A percentile compares a stretch with the other conserved stretches of the same genome.
phyloP scores from a whole-genome alignment of 805 yeast species.

The Saturnispora silvae region DNA sequence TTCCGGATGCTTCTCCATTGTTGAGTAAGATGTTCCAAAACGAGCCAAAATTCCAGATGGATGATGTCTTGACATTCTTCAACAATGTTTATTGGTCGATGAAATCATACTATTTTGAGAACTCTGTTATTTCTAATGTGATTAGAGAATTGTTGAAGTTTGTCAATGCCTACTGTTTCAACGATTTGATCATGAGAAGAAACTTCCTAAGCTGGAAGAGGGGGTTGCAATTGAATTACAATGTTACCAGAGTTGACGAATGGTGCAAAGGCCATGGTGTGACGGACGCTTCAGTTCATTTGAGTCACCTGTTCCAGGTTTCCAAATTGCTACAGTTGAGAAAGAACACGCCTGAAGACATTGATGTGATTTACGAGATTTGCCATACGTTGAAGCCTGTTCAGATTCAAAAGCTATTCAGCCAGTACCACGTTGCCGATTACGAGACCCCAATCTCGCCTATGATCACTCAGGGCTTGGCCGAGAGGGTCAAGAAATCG shows the following conservation, averaged over 20 bases:
- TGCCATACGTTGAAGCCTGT: slow-evolving; percentile 89
- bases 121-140: slow-evolving; percentile 73
- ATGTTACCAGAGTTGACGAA: slow-evolving; percentile 92
- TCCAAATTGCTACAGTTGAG: slow-evolving; percentile 87
- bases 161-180: slow-evolving; percentile 89
- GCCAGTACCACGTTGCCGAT: slow-evolving; percentile 85
- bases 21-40: slow-evolving; percentile 72
- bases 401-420: slow-evolving; percentile 87
- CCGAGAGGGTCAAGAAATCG: slow-evolving; percentile 59
- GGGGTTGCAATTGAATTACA: slow-evolving; percentile 91
- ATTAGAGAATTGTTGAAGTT: slow-evolving; percentile 72
- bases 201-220: slow-evolving; percentile 95
- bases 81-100: slow-evolving; percentile 87
- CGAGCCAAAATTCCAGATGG: slow-evolving; percentile 77
- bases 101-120: slow-evolving; percentile 82
- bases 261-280: slow-evolving; percentile 96
- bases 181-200: slow-evolving; percentile 90
- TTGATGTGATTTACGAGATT: slow-evolving; percentile 85
- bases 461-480: slow-evolving; percentile 68
- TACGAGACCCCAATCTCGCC: slow-evolving; percentile 88
- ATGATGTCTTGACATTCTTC: slow-evolving; percentile 81
- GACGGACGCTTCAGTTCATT: slow-evolving; percentile 73
- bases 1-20: slow-evolving; percentile 72
- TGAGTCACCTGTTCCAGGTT: slow-evolving; percentile 83
- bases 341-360: slow-evolving; percentile 81